Percentiles rank a stretch among this genome's conserved stretches.
Evolutionary conservation across 2,329 filamentous ascomycete species (phyloP).

Genomic region (Chaetothyriales sp.): DNA sequence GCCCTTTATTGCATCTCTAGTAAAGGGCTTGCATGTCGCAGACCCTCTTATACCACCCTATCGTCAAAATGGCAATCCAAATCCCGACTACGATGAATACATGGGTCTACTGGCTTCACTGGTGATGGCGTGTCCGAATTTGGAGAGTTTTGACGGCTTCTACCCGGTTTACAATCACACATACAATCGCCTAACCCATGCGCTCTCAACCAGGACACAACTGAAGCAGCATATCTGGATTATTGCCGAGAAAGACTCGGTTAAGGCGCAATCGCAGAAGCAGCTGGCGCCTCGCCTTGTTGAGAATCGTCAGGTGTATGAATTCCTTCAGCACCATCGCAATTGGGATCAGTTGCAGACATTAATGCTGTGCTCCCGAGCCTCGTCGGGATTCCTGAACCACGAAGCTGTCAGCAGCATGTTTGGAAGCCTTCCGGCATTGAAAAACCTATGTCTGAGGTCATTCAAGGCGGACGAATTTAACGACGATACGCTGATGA

Average conservation of each 20-base stretch:
- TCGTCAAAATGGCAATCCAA: slow-evolving; percentile 25
- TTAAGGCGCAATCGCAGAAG: slow-evolving; percentile 24
- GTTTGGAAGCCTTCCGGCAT: slow-evolving; percentile 37
- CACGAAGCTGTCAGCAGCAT: slow-evolving; percentile 42
- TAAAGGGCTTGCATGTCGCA: slow-evolving; percentile 40
- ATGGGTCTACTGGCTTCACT: slow-evolving; percentile 42
- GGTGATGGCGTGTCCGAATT: slow-evolving; percentile 45
- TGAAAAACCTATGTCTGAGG: slow-evolving; percentile 43
- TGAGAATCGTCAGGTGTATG: slow-evolving; percentile 36
- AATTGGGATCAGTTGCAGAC: slow-evolving; percentile 40
- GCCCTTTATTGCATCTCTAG: slow-evolving; percentile 36
- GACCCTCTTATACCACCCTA: slow-evolving; percentile 31
- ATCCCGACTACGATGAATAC: slow-evolving; percentile 34
- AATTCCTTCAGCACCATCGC: slow-evolving; percentile 41
- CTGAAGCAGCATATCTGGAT: slow-evolving; percentile 45
- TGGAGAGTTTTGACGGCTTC: slow-evolving; percentile 42
- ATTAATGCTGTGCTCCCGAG: slow-evolving; percentile 37
- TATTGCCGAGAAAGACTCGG: slow-evolving; percentile 33
- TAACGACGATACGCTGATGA: slow-evolving; percentile 39
- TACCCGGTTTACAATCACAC: slow-evolving; percentile 39
- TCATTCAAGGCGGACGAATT: slow-evolving; percentile 42
- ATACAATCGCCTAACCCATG: slow-evolving; percentile 42
- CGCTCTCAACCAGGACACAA: slow-evolving; percentile 40
- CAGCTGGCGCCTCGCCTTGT: slow-evolving; percentile 30
- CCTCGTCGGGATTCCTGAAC: slow-evolving; percentile 33